Evolutionary conservation across 805 yeast species (phyloP).

Genomic region (Pichia exigua): DNA sequence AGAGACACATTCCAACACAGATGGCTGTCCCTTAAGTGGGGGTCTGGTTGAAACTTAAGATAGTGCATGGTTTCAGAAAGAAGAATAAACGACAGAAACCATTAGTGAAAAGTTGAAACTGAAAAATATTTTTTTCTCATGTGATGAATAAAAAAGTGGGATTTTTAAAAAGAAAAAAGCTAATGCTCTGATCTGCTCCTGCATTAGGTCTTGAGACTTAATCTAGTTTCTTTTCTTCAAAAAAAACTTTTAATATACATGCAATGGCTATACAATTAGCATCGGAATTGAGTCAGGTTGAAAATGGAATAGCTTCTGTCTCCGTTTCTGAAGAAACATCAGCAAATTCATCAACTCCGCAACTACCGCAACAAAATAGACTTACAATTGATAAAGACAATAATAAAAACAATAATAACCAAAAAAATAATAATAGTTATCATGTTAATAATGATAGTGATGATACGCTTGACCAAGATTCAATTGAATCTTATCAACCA

Average conservation of each 20-base stretch:
- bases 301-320: background rate
- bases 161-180: background rate
- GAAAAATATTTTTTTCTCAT: background rate
- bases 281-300: background rate
- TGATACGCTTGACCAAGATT: background rate
- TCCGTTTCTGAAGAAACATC: background rate
- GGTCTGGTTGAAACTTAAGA: conserved; percentile 12
- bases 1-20: conserved; percentile 15
- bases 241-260: background rate
- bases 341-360: background rate
- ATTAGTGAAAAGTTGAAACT: background rate
- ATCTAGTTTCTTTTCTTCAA: background rate
- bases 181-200: background rate
- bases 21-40: background rate
- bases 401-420: background rate
- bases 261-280: background rate
- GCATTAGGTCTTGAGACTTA: background rate
- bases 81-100: background rate
- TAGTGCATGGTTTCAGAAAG: conserved; percentile 8
- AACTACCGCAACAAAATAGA: background rate
- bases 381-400: background rate
- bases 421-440: too few species aligned
- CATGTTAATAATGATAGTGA: background rate
- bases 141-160: background rate
- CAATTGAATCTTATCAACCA: background rate